Percentiles rank a stretch among this genome's conserved stretches.
These are phyloP conservation scores for Cercophora sp. DNA, from an alignment of 495 filamentous ascomycete species.

Conservation along the genomic window DNA sequence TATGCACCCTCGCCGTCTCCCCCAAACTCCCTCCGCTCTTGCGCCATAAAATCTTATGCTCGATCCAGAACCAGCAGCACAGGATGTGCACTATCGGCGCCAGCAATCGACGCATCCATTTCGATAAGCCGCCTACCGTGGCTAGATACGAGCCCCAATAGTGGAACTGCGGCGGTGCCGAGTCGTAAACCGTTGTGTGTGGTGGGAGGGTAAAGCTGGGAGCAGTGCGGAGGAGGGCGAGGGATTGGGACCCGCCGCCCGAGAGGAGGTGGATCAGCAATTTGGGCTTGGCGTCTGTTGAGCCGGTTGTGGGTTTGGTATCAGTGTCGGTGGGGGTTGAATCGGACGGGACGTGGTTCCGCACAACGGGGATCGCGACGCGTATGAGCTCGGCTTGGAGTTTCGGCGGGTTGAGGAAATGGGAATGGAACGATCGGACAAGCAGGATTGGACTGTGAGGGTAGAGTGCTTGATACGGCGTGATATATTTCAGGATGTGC, in stretches of 20 bases:
- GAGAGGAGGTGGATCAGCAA: conserved; percentile 43
- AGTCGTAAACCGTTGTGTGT: conserved; percentile 38
- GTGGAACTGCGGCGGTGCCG: conserved; percentile 32
- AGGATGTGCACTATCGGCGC: conserved; percentile 29
- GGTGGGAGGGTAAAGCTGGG: conserved; percentile 22
- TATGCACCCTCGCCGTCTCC: conserved; percentile 23
- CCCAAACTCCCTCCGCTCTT: conserved; percentile 25
- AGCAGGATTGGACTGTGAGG: conserved; percentile 39
- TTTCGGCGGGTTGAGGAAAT: conserved; percentile 22
- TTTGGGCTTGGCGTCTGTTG: conserved; percentile 15
- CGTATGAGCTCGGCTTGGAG: conserved; percentile 11
- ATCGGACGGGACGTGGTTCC: conserved; percentile 10
- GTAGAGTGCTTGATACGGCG: conserved; percentile 36
- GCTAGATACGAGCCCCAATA: conserved; percentile 26
- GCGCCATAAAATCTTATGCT: conserved; percentile 16
- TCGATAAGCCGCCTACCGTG: conserved; percentile 23
- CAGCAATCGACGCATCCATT: conserved; percentile 12
- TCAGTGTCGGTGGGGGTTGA: not conserved
- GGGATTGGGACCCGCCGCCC: conserved; percentile 39
- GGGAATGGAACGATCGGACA: conserved; percentile 29
- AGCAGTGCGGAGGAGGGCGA: conserved; percentile 21
- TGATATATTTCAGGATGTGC: conserved; percentile 45
- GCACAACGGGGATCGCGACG: conserved; percentile 18
- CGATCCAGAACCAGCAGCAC: conserved; percentile 27
- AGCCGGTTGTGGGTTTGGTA: not conserved